Evolutionary conservation across 2,329 filamentous ascomycete genomes (phyloP), one percentile per base, ranked within the genome.

Genomic region (Diaporthe destruens): DNA sequence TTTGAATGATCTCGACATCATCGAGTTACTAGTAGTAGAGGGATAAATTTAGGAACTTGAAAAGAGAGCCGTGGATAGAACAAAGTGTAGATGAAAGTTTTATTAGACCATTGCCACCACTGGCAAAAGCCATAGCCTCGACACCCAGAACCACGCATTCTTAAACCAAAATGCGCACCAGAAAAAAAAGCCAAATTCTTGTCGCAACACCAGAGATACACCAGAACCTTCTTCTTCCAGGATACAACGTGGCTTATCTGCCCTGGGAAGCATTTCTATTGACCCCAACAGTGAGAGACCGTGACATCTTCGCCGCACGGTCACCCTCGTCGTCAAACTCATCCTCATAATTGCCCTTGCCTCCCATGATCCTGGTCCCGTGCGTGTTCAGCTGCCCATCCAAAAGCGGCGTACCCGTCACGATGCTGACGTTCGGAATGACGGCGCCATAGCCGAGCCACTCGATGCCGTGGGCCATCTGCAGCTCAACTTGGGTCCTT

Each of bases 401-500:
- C 23, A 67, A 54, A 18, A 73, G 36, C 51, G 67, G 44, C 47
- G n/a, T 32, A 6, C 59, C 53, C 18, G 53, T 73, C 11, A 61
- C 59, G 29, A 71, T 42, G 11, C 61, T 66, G 23, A 61, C 44
- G 11, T 71, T 72, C 18, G 71, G 71, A 14, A 72, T 34, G 18
- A 69, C 54, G 12, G 39, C 54, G 2, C 51, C 20, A 9, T 61
- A 69, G 9, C 68, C 66, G 36, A 54, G 36, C 63, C 54, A 70
- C 32, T 23, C 14, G 59, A 71, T 71, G 23, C 51, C 71, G 7
- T 61, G 66, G 18, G 59, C 44, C 59, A 73, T 59, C 32, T 25
- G 42, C 18, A 73, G 57, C 59, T 71, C 71, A 29, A 12, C 9
- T 57, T 73, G 56, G 42, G 53, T 73, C 18, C 71, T 39, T 7